Percentiles rank a stretch among this genome's conserved stretches.
Evolutionary conservation across 176 grass and related monocot genomes (phyloP).

Genomic region (Zea mays): Zm-B73-REFERENCE-NAM-5.0 NC_050103.1:176137501-176138000

Average conservation of each 20-base stretch:
- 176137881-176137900: too few relatives aligned
- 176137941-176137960: conserved; percentile 6
- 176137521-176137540: neutral
- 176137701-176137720: conserved; percentile 22
- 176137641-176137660: neutral
- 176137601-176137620: neutral
- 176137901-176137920: neutral
- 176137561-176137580: conserved; percentile 1
- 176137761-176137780: conserved; percentile 84
- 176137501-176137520: neutral
- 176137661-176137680: neutral
- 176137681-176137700: neutral
- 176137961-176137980: neutral
- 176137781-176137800: conserved; percentile 87
- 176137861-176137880: conserved; percentile 55
- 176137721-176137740: conserved; percentile 80
- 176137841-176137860: conserved; percentile 63
- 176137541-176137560: neutral
- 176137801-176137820: conserved; percentile 81
- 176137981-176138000: conserved; percentile 70
- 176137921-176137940: neutral
- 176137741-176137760: conserved; percentile 90
- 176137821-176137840: conserved; percentile 62
- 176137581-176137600: neutral
- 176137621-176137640: neutral